Conservation (phyloP, 2,329 filamentous ascomycete genomes). For the Macrophomina tecta region DNA sequence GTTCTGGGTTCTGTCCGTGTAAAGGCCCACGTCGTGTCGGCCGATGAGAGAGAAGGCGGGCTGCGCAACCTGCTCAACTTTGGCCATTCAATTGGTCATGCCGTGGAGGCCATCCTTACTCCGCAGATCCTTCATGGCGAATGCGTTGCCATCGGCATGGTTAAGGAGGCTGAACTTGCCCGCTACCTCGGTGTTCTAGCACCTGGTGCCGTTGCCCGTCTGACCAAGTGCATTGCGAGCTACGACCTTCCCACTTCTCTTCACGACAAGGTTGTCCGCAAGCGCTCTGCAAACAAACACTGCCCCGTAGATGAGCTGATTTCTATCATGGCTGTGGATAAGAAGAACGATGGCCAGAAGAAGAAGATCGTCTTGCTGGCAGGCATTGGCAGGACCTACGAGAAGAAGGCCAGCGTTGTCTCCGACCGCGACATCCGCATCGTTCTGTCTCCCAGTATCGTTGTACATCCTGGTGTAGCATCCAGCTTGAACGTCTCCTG, state of each 20-base stretch:
- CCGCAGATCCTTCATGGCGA: constrained; percentile 96
- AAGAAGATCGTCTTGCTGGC: constrained; percentile 96
- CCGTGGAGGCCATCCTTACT: constrained; percentile 92
- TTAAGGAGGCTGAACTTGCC: constrained; percentile 93
- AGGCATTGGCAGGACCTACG: constrained; percentile 85
- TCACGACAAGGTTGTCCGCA: constrained; percentile 80
- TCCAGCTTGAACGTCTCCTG: constrained; percentile 72
- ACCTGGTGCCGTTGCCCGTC: constrained; percentile 83
- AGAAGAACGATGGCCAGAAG: constrained; percentile 94
- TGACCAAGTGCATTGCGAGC: constrained; percentile 92
- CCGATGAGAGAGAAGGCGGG: constrained; percentile 92
- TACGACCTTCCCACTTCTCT: constrained; percentile 89
- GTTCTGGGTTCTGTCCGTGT: constrained; percentile 90
- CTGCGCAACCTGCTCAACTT: constrained; percentile 95
- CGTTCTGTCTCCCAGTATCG: constrained; percentile 78
- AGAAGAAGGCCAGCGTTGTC: constrained; percentile 88
- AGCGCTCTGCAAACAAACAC: constrained; percentile 81
- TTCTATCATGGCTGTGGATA: constrained; percentile 95
- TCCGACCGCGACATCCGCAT: constrained; percentile 82
- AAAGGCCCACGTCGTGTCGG: constrained; percentile 93
- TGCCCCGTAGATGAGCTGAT: constrained; percentile 87
- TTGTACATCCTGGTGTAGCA: constrained; percentile 75
- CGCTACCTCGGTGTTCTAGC: constrained; percentile 85
- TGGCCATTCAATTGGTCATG: constrained; percentile 96
- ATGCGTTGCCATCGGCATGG: constrained; percentile 96